phyloP scores from a whole-genome alignment of 2,329 filamentous ascomycete species.

The Nemania sp. region DNA sequence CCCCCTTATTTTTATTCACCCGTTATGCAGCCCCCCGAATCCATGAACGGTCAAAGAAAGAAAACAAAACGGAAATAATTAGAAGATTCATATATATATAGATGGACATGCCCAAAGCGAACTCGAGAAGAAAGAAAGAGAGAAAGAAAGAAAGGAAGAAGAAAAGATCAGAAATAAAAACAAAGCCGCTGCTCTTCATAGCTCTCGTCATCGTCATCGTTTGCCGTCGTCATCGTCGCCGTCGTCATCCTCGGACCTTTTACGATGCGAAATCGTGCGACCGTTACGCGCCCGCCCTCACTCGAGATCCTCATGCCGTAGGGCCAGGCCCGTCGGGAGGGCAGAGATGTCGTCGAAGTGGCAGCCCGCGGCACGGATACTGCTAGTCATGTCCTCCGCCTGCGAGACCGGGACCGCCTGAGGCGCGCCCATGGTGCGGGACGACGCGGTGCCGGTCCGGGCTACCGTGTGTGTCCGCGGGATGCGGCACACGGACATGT shows the following conservation, averaged over 20 bases:
- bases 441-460: conserved; percentile 18
- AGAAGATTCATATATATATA: no score
- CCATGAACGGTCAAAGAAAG: no score
- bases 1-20: background rate
- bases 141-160: background rate
- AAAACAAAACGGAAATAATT: no score
- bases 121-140: no score
- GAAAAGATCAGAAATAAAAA: background rate
- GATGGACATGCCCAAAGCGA: no score
- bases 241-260: background rate
- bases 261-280: background rate
- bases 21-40: background rate
- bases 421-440: conserved; percentile 17
- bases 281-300: background rate
- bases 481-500: conserved; percentile 15
- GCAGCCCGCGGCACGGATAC: conserved; percentile 21
- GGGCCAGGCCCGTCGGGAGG: conserved; percentile 2
- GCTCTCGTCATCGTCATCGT: background rate
- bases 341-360: conserved; percentile 28
- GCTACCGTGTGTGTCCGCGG: conserved; percentile 25
- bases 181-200: background rate
- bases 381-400: conserved; percentile 13
- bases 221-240: background rate
- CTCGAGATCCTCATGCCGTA: conserved; percentile 30
- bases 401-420: background rate